Percentiles rank a stretch among this genome's conserved stretches.
phyloP scores from a whole-genome alignment of 495 filamentous ascomycete genomes.

The Penicillium fimorum region DNA sequence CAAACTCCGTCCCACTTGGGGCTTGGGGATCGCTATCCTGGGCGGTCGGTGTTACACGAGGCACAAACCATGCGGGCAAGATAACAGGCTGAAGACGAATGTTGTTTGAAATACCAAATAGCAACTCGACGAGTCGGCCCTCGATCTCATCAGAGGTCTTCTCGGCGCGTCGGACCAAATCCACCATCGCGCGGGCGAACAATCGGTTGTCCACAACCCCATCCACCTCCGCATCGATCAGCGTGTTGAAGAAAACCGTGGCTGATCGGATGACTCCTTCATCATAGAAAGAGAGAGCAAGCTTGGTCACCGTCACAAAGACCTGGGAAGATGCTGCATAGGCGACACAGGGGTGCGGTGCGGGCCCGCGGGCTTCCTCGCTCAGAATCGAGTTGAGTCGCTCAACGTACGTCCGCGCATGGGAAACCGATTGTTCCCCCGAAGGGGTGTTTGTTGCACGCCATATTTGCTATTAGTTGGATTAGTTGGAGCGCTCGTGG shows the following conservation, averaged over 20 bases:
- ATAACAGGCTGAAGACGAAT: conserved; percentile 84
- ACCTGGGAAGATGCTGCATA: conserved; percentile 82
- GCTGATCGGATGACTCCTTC: conserved; percentile 77
- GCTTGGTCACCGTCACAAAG: conserved; percentile 81
- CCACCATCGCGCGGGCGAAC: conserved; percentile 82
- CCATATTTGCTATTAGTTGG: conserved; percentile 67
- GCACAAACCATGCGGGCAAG: conserved; percentile 81
- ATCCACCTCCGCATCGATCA: conserved; percentile 95
- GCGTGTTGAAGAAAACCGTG: conserved; percentile 79
- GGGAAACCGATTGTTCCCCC: conserved; percentile 49
- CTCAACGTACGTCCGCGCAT: conserved; percentile 57
- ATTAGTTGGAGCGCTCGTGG: conserved; percentile 14
- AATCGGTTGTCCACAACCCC: conserved; percentile 79
- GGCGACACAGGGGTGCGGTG: conserved; percentile 83
- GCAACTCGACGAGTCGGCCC: conserved; percentile 79
- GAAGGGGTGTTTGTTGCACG: conserved; percentile 56
- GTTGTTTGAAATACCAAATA: conserved; percentile 93
- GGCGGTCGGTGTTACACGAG: conserved; percentile 30
- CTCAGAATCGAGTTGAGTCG: conserved; percentile 74
- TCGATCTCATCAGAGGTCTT: conserved; percentile 73
- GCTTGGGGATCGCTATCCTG: conserved; percentile 44
- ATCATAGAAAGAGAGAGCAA: conserved; percentile 74
- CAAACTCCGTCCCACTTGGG: conserved; percentile 63
- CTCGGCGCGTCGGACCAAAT: conserved; percentile 58
- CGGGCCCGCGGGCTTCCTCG: conserved; percentile 83